A percentile compares a stretch with the other conserved stretches of the same genome.
Evolutionary conservation across 768 basidiomycete genomes (phyloP).

Genomic region (Leccinum rimulosum): DNA sequence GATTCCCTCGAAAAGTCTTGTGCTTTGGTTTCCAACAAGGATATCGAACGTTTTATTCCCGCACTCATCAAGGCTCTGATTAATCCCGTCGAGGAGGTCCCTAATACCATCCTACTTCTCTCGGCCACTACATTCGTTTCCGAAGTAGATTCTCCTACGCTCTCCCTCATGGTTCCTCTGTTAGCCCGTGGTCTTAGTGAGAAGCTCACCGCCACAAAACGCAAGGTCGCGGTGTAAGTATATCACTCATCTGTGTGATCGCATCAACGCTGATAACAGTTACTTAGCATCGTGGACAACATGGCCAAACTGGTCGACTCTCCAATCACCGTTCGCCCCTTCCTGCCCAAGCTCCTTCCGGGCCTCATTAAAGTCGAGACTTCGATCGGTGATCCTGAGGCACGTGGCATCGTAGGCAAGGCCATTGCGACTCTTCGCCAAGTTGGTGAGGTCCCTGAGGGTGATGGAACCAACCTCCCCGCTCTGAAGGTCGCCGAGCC

Average conservation of each 20-base stretch:
- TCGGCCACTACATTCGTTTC: conserved; percentile 99
- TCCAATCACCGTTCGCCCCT: conserved; percentile 90
- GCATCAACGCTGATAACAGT: conserved; percentile 15
- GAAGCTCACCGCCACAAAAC: conserved; percentile 95
- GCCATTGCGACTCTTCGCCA: conserved; percentile 96
- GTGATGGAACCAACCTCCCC: conserved; percentile 89
- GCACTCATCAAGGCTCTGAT: conserved; percentile 97
- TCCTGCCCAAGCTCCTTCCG: conserved; percentile 93
- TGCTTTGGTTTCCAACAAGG: conserved; percentile 96
- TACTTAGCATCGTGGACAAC: conserved; percentile 86
- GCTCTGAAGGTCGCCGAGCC: conserved; percentile 77
- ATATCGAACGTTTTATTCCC: conserved; percentile 94
- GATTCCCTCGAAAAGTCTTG: conserved; percentile 93
- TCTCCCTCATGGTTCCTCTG: conserved; percentile 97
- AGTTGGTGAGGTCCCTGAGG: conserved; percentile 84
- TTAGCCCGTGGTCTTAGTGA: conserved; percentile 90
- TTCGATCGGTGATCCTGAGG: conserved; percentile 96
- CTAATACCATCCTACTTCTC: conserved; percentile 90
- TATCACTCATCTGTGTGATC: conserved; percentile 5
- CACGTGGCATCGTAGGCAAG: conserved; percentile 85
- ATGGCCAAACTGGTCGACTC: conserved; percentile 99
- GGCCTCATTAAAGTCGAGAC: conserved; percentile 94
- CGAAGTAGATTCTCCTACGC: conserved; percentile 95
- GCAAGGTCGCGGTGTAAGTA: conserved; percentile 92
- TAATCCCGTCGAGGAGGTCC: conserved; percentile 99